These are phyloP conservation scores for Epichloe baconii DNA, from an alignment of 2,329 filamentous ascomycete genomes.

Conservation along the genomic window DNA sequence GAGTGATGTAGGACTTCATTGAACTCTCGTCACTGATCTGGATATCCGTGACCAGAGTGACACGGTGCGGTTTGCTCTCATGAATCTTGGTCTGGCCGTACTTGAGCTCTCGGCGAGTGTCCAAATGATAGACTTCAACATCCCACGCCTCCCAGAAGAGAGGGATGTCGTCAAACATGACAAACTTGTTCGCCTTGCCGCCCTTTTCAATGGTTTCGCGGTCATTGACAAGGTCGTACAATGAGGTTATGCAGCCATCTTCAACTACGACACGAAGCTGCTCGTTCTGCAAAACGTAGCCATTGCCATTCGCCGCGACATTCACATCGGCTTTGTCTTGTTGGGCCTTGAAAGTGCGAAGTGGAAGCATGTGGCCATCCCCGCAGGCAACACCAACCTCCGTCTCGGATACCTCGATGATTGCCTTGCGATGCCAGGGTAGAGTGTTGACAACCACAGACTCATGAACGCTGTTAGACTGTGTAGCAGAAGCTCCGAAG, in stretches of 20 bases:
- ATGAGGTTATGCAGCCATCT: slow-evolving; percentile 66
- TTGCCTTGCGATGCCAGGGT: slow-evolving; percentile 68
- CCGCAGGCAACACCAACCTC: slow-evolving; percentile 44
- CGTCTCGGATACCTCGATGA: slow-evolving; percentile 49
- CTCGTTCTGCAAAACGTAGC: slow-evolving; percentile 70
- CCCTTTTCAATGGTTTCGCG: slow-evolving; percentile 66
- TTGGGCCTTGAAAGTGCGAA: slow-evolving; percentile 35
- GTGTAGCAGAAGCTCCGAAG: slow-evolving; percentile 46
- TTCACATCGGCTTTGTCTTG: slow-evolving; percentile 35
- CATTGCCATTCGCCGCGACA: slow-evolving; percentile 36
- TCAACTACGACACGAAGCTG: slow-evolving; percentile 62
- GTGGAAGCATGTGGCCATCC: slow-evolving; percentile 35
- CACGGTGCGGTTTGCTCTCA: slow-evolving; percentile 60
- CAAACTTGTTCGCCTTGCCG: slow-evolving; percentile 76
- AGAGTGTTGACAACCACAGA: slow-evolving; percentile 69
- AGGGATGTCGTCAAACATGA: slow-evolving; percentile 94
- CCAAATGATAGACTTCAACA: slow-evolving; percentile 89
- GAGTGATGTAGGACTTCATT: slow-evolving; percentile 72
- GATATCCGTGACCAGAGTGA: slow-evolving; percentile 72
- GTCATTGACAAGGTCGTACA: slow-evolving; percentile 60
- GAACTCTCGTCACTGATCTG: slow-evolving; percentile 80
- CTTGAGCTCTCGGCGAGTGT: slow-evolving; percentile 66
- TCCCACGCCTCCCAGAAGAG: slow-evolving; percentile 98
- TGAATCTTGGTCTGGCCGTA: slow-evolving; percentile 56
- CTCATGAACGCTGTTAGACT: slow-evolving; percentile 27